Percentiles rank a stretch among this genome's conserved stretches.
phyloP scores from a whole-genome alignment of 805 yeast species.

The Schizosaccharomyces japonicus region DNA sequence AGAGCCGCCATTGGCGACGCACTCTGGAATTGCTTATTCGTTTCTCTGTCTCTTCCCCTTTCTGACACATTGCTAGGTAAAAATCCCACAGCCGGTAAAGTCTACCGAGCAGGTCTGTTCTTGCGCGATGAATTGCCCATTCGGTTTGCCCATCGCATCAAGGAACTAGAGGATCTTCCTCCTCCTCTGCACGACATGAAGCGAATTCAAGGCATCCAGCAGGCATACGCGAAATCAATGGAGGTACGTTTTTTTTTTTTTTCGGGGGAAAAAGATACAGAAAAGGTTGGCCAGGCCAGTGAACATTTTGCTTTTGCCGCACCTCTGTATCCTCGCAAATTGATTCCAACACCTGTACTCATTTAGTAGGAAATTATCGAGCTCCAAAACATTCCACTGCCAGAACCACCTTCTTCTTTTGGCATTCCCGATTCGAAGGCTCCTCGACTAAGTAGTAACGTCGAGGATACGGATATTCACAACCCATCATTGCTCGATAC shows the following conservation, averaged over 20 bases:
- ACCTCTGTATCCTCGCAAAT: not conserved
- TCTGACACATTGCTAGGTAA: conserved; percentile 27
- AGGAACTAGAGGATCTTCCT: conserved; percentile 62
- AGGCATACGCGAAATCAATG: conserved; percentile 82
- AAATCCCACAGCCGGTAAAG: conserved; percentile 35
- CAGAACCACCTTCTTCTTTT: not conserved
- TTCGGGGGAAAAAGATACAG: no score
- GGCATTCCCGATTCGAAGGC: no score
- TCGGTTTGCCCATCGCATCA: conserved; percentile 61
- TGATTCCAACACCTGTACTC: no score
- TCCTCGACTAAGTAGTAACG: no score
- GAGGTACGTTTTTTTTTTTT: conserved; percentile 21
- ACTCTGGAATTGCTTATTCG: not conserved
- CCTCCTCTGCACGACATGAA: conserved; percentile 50
- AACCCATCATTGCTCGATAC: not conserved
- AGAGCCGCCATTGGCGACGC: not conserved
- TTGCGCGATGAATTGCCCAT: conserved; percentile 53
- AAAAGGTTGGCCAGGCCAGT: no score
- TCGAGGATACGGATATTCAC: not conserved
- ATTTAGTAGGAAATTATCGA: conserved; percentile 1
- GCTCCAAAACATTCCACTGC: not conserved
- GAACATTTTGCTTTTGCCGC: no score
- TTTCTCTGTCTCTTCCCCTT: not conserved
- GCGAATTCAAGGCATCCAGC: conserved; percentile 47
- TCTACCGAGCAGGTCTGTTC: conserved; percentile 53